Conservation (phyloP, 352 stramenopile genomes). For the Phytophthora brassicae region DNA sequence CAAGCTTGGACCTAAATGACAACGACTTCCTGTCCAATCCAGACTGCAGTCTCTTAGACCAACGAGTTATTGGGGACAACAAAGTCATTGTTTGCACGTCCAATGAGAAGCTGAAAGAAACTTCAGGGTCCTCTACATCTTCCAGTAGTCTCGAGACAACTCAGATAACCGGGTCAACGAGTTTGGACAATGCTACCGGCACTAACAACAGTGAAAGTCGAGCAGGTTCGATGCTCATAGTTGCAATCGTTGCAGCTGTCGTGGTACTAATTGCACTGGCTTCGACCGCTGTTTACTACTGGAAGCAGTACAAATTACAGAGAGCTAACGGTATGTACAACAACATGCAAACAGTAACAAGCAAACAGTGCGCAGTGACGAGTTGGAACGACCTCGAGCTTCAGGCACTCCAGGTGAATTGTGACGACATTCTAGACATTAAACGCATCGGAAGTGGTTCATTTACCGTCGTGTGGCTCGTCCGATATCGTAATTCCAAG, state of each 20-base stretch:
- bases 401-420: slow-evolving; percentile 14
- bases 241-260: background rate
- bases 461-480: slow-evolving; percentile 27
- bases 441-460: slow-evolving; percentile 20
- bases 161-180: slow-evolving; percentile 1
- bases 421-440: slow-evolving; percentile 26
- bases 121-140: background rate
- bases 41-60: slow-evolving; percentile 12
- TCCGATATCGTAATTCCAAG: slow-evolving; percentile 22
- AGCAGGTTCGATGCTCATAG: slow-evolving; percentile 2
- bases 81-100: slow-evolving; percentile 15
- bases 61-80: slow-evolving; percentile 12
- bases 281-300: slow-evolving; percentile 9
- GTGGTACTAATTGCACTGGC: slow-evolving; percentile 2
- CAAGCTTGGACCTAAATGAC: slow-evolving; percentile 17
- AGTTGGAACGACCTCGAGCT: slow-evolving; percentile 29
- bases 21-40: slow-evolving; percentile 7
- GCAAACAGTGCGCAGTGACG: slow-evolving; percentile 4
- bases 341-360: slow-evolving; percentile 2
- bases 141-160: slow-evolving; percentile 1
- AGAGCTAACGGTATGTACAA: background rate
- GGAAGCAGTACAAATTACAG: slow-evolving; percentile 1
- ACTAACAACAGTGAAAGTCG: background rate
- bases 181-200: background rate
- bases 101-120: background rate